Evolutionary conservation across 2,329 filamentous ascomycete genomes (phyloP).

Genomic region (Xylaria sp.): DNA sequence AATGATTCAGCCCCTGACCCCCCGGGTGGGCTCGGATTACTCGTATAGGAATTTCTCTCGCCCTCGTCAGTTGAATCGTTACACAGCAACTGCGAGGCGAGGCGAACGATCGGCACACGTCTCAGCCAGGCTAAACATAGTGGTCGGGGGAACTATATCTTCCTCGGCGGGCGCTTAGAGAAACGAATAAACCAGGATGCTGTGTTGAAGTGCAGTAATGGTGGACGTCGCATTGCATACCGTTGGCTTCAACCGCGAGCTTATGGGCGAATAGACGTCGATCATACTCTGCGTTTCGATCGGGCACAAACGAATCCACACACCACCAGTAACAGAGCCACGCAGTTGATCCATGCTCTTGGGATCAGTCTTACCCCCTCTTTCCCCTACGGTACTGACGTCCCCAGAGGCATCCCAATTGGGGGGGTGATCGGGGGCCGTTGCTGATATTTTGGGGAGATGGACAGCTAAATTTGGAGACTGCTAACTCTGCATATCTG

Average conservation of each 20-base stretch:
- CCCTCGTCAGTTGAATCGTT: no score
- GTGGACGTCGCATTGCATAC: neutral
- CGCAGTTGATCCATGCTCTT: constrained; percentile 6
- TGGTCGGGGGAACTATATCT: neutral
- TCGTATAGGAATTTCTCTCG: no score
- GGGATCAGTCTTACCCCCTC: neutral
- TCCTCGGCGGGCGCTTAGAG: constrained; percentile 6
- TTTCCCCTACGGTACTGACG: neutral
- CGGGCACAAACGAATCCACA: neutral
- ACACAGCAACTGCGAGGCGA: neutral
- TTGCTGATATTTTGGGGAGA: neutral
- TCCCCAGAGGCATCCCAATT: neutral
- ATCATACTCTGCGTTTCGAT: neutral
- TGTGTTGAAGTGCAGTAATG: neutral
- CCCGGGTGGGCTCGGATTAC: constrained; percentile 2
- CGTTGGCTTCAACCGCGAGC: neutral
- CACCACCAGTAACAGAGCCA: neutral
- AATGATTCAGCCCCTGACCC: constrained; percentile 2
- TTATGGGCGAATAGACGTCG: constrained; percentile 1
- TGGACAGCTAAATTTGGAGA: constrained; percentile 16
- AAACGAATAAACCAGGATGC: neutral
- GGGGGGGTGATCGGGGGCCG: neutral
- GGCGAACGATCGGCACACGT: constrained; percentile 1
- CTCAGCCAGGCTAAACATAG: constrained; percentile 20
- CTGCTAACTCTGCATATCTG: neutral